These are phyloP conservation scores for Fusarium nisikadoi DNA, from an alignment of 2,329 filamentous ascomycete genomes.

Conservation along the genomic window DNA sequence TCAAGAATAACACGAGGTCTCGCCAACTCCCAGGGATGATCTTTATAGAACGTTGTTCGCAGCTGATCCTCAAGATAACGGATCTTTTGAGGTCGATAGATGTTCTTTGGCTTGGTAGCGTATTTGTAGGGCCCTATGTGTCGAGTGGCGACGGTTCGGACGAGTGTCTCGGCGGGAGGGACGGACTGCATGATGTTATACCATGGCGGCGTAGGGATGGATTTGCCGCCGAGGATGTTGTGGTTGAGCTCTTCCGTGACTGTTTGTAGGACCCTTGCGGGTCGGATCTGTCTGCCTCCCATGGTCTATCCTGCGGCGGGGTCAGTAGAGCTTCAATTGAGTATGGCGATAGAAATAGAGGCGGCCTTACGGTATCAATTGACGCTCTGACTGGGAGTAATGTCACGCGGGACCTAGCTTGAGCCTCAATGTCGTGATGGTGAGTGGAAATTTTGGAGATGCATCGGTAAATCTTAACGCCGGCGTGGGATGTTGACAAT, in stretches of 20 bases:
- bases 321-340: slow-evolving; percentile 1
- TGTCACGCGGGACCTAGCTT: slow-evolving; percentile 22
- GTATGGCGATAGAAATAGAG: neutral
- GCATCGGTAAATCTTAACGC: slow-evolving; percentile 47
- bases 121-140: slow-evolving; percentile 58
- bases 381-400: slow-evolving; percentile 28
- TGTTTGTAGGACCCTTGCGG: slow-evolving; percentile 60
- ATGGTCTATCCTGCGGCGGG: slow-evolving; percentile 44
- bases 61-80: slow-evolving; percentile 85
- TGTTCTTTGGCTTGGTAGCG: slow-evolving; percentile 68
- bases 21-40: slow-evolving; percentile 98
- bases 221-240: slow-evolving; percentile 50
- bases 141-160: slow-evolving; percentile 62
- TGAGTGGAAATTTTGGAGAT: slow-evolving; percentile 47
- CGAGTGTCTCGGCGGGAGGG: slow-evolving; percentile 68
- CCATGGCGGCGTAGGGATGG: slow-evolving; percentile 59
- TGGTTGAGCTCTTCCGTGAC: slow-evolving; percentile 57
- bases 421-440: slow-evolving; percentile 27
- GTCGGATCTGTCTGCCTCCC: slow-evolving; percentile 58
- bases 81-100: slow-evolving; percentile 84
- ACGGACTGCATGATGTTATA: slow-evolving; percentile 61
- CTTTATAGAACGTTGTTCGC: slow-evolving; percentile 84
- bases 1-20: slow-evolving; percentile 87
- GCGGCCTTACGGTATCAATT: slow-evolving; percentile 34
- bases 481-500: slow-evolving; percentile 32